phyloP scores from a whole-genome alignment of 129 eudicot genomes.

The Silybum marianum region DNA sequence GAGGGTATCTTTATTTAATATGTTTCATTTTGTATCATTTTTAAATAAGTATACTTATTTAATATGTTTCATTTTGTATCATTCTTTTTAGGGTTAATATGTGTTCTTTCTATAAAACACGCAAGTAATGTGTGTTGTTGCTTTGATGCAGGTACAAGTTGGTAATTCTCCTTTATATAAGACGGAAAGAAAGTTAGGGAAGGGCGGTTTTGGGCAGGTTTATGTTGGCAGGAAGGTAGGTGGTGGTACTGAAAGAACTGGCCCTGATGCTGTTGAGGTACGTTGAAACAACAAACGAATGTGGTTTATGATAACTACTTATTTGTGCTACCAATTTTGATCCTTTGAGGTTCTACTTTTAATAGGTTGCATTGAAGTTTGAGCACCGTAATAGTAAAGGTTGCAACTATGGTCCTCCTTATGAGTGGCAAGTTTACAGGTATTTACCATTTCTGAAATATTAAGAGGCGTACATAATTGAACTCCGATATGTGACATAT shows the following conservation, averaged over 20 bases:
- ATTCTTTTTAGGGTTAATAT: not conserved
- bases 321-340: conserved; percentile 9
- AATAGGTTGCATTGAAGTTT: conserved; percentile 90
- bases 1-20: conserved; percentile 47
- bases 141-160: conserved; percentile 83
- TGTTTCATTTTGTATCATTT: not conserved
- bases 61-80: not conserved
- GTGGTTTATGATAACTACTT: not conserved
- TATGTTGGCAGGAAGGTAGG: conserved; percentile 87
- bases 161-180: conserved; percentile 85
- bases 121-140: not conserved
- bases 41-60: not conserved
- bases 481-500: conserved; percentile 8
- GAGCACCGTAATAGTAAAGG: conserved; percentile 99
- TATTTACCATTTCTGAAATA: conserved; percentile 34
- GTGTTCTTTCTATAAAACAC: not conserved
- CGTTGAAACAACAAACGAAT: conserved; percentile 6
- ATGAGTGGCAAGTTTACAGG: conserved; percentile 99
- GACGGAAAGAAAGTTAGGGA: conserved; percentile 90
- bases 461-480: not conserved
- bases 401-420: conserved; percentile 97
- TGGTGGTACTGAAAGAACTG: conserved; percentile 81
- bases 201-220: conserved; percentile 99
- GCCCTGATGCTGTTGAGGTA: conserved; percentile 99
- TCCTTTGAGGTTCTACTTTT: not conserved